Percentiles rank a stretch among this genome's conserved stretches.
Evolutionary conservation across 75 land plant genomes (phyloP).

Genomic region (Cunninghamia lanceolata): DNA sequence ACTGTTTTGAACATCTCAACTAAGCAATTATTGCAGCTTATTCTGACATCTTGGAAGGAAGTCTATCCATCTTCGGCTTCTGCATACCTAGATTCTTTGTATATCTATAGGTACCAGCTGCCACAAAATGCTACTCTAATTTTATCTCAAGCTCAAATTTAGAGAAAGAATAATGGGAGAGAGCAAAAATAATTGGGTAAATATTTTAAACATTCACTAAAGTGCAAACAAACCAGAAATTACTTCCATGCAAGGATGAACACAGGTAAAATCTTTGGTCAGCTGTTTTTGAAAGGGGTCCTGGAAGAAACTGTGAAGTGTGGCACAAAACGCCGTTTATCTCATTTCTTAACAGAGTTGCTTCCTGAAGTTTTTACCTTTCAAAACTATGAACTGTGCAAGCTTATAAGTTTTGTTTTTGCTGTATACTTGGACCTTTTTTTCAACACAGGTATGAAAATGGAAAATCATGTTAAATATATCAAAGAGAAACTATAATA

Average conservation of each 20-base stretch:
- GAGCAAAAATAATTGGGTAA: not conserved
- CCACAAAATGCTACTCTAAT: not conserved
- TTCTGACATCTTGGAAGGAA: not conserved
- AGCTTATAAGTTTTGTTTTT: not conserved
- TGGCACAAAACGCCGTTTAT: not conserved
- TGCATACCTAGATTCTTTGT: not conserved
- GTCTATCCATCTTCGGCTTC: not conserved
- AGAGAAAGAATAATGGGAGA: not conserved
- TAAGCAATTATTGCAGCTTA: not conserved
- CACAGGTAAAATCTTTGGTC: not conserved
- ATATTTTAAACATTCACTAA: not conserved
- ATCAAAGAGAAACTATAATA: not conserved
- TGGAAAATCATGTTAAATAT: not conserved
- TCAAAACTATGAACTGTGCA: not conserved
- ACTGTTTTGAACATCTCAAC: too few species aligned
- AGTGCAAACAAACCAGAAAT: not conserved
- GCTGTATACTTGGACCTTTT: not conserved
- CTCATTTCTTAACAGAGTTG: not conserved
- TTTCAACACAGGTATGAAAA: not conserved
- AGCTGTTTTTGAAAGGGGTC: not conserved
- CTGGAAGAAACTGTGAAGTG: not conserved
- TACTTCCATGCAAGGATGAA: conserved; percentile 1
- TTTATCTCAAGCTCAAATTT: not conserved
- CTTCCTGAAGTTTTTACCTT: not conserved
- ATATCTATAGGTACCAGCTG: not conserved